Evolutionary conservation across 345 rosid genomes (phyloP), one percentile per base, ranked within the genome.

Genomic region (Gossypium rotundifolium): DNA sequence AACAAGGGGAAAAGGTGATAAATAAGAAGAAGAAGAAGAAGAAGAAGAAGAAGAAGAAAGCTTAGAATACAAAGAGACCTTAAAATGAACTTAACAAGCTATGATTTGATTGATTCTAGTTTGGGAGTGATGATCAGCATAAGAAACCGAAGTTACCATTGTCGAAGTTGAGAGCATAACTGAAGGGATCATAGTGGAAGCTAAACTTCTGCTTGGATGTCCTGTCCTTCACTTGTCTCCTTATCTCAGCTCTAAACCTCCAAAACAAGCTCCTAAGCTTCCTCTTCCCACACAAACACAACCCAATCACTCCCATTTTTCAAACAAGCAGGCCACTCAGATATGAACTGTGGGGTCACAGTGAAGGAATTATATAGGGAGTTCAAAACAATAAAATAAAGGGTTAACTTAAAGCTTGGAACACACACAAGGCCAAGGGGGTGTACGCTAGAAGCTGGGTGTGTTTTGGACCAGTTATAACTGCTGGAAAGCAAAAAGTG

Each of bases 121-220:
- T 33, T 5, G 40, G 40, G 40, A 33, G 40, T 33, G 40, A 33
- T 33, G 40, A 75, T 84, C 83, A 84, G 75, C 91, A 85, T 73
- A 85, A 81, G 80, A 87, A 87, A 40, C 87, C 87, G 46, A 84
- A 88, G 87, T 89, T 83, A 78, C 88, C 90, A 65, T 85, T 81
- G 64, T 91, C 93, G 66, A 91, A 91, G 88, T 92, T 92, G 79
- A 92, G 97, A 80, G 93, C 87, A 75, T 92, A 92, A 53, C 90
- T 92, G n/a, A 86, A 81, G 25, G 93, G 87, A 72, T 92, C 95
- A 25, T 87, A 90, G 69, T 87, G 87, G 79, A 86, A 90, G 79
- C 88, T 87, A 76, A 80, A 79, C 46, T 75, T 85, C 70, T 78
- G 69, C 72, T 79, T 85, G 20, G 82, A 78, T 11, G 57, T 27